Base-by-base conservation (phyloP, 352 stramenopile genomes). In the Plasmopara viticola region DNA sequence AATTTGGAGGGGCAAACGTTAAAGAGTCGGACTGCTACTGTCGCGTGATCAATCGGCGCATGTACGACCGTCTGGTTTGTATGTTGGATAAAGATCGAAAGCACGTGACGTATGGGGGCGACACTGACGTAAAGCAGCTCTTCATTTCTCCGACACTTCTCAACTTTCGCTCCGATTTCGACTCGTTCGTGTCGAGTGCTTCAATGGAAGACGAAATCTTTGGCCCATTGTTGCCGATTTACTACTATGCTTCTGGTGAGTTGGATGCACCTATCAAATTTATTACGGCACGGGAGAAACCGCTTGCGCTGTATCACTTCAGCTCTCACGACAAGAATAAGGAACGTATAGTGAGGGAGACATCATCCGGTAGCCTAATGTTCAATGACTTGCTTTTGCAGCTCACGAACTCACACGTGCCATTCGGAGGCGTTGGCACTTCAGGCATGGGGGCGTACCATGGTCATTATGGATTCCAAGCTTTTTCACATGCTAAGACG, bases 201-300 rank as follows among this genome's bases (percentile, higher is more conserved):
- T 68, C 66, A 4, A 95, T 97, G 81, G 49, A 70, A 14, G 90
- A 98, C 43, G 95, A 99, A 67, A 91, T 98, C 17, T 99, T 99
- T 70, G 95, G 95, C 5, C 95, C 95, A 4, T 53, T 98, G 37
- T 58, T 99, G 41, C 90, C 95, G 1, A 90, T 99, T 41, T 71
- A 94, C 33, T 92, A 90, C 63, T 90, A 86, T 49, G 34, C 49
- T 7, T 38, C 59, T 18, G 65, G 54, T 25, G 41, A 74, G 15
- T 38, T 83, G 30, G 45, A 70, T 9, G 47, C 59, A 14, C 44
- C 72, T 5, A 68, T 83, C 20, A 53, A 50, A 46, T 73, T 74
- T 29, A 56, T 85, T 34, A 66, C 46, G 18, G n/a, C 35, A 17
- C 60, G 59, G 28, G 64, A 84, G 5, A 95, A 93, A 48, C 89